A percentile compares a stretch with the other conserved stretches of the same genome.
These are phyloP conservation scores for Cryoendolithus antarcticus DNA, from an alignment of 2,329 filamentous ascomycete genomes.

Conservation along the genomic window DNA sequence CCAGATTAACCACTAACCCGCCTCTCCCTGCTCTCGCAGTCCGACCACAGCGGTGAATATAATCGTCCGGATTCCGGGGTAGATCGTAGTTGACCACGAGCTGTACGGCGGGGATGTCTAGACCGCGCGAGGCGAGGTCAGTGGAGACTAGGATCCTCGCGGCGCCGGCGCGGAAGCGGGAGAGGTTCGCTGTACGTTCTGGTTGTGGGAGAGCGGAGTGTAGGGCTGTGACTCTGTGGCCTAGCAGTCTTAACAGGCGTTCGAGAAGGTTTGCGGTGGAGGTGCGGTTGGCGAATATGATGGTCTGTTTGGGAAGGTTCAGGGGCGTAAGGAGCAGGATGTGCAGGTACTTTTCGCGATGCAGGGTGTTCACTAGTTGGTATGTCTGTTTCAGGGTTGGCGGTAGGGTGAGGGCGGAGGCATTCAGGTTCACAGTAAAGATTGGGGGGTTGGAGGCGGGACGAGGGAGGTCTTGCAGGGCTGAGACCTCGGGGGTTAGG, in stretches of 20 bases:
- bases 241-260: constrained; percentile 71
- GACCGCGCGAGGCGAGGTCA: constrained; percentile 83
- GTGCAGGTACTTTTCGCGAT: constrained; percentile 91
- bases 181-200: constrained; percentile 76
- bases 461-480: constrained; percentile 59
- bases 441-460: constrained; percentile 60
- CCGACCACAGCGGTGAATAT: constrained; percentile 90
- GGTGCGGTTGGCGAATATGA: constrained; percentile 91
- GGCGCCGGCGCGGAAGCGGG: constrained; percentile 78
- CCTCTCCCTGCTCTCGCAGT: constrained; percentile 81
- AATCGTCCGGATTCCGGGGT: constrained; percentile 90
- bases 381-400: constrained; percentile 72
- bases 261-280: constrained; percentile 80
- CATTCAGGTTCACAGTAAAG: constrained; percentile 82
- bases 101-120: constrained; percentile 86
- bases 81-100: constrained; percentile 94
- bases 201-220: constrained; percentile 79
- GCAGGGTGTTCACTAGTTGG: constrained; percentile 76
- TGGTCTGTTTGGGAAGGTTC: constrained; percentile 65
- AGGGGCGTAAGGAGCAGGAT: constrained; percentile 67
- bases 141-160: constrained; percentile 87
- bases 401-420: constrained; percentile 59
- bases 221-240: constrained; percentile 80
- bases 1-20: constrained; percentile 74
- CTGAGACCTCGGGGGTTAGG: constrained; percentile 80